Conservation (phyloP, 2,329 filamentous ascomycete species). For the Fusarium coicis region DNA sequence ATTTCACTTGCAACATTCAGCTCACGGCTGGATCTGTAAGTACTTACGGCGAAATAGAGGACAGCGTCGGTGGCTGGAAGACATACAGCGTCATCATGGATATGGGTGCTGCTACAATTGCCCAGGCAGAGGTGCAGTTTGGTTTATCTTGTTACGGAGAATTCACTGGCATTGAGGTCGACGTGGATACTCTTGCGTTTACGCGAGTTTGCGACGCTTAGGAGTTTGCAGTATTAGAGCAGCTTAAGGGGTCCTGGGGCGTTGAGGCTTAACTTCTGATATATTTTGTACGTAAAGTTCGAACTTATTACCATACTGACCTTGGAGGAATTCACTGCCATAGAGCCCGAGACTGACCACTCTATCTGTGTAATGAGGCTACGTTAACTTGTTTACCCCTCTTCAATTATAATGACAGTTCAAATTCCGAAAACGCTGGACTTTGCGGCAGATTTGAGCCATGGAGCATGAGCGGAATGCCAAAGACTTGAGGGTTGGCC, state of each 20-base stretch:
- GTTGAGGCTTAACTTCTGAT: background rate
- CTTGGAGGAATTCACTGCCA: background rate
- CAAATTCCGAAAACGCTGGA: accelerated
- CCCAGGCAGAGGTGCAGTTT: background rate
- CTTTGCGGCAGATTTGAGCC: accelerated
- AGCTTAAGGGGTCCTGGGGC: too few species aligned
- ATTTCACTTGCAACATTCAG: background rate
- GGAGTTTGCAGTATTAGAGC: accelerated
- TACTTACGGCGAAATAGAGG: accelerated
- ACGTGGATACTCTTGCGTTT: background rate
- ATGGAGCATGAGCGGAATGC: background rate
- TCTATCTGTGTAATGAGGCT: background rate
- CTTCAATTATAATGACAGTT: too few species aligned
- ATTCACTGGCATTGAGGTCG: background rate
- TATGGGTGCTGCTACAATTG: background rate
- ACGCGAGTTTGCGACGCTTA: background rate
- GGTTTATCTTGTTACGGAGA: background rate
- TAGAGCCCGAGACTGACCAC: accelerated
- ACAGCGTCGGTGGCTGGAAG: background rate
- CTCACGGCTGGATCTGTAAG: background rate
- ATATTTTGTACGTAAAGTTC: accelerated
- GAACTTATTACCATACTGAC: background rate
- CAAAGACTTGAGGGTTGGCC: accelerated
- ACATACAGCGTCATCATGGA: background rate
- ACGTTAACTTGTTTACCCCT: accelerated